Evolutionary conservation across 2,329 filamentous ascomycete species (phyloP), one percentile per base, ranked within the genome.

Genomic region (Aplosporella prunicola): DNA sequence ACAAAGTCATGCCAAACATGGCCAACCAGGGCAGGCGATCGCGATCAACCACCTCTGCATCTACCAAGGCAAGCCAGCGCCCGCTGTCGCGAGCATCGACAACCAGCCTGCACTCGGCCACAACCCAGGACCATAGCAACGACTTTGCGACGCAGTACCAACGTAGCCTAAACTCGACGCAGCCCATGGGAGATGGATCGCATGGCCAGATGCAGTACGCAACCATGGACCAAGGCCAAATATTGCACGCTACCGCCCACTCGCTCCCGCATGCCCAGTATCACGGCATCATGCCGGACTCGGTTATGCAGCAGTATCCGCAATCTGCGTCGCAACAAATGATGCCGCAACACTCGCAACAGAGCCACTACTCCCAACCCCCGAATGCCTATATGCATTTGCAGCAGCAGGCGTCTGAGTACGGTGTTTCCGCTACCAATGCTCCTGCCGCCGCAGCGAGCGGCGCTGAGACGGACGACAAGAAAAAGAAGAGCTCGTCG

Each of bases 401-500:
- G 18, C 39, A 41, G 9, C 39, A 36, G 8, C 33, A 36, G 9
- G 8, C 30, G 13, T 22, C 27, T 28, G 28, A 32, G 7, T 31
- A 32, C 17, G 20, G 16, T 18, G 28, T 30, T 13, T 24, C 26
- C 20, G 27, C 14, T 7, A 8, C 27, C 15, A 23, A 35, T 20
- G 31, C 31, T 13, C 39, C 39, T 1, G 17, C 20, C 11, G 39
- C 32, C 9, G 33, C 20, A 18, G 33, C 32, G 16, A 42, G 40
- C 28, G 40, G 40, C 11, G 35, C 40, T 26, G 40, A 42, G 35
- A 39, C 35, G 17, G 64, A 66, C 17, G 63, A 64, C 49, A 67
- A 69, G 25, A 61, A 70, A 22, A 80, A 75, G 56, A 68, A 74
- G 18, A 61, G 64, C n/a, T 69, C 74, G 18, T 72, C 78, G 32